These are phyloP conservation scores for Wickerhamomyces chaumierensis DNA, from an alignment of 805 yeast species.

Conservation along the genomic window DNA sequence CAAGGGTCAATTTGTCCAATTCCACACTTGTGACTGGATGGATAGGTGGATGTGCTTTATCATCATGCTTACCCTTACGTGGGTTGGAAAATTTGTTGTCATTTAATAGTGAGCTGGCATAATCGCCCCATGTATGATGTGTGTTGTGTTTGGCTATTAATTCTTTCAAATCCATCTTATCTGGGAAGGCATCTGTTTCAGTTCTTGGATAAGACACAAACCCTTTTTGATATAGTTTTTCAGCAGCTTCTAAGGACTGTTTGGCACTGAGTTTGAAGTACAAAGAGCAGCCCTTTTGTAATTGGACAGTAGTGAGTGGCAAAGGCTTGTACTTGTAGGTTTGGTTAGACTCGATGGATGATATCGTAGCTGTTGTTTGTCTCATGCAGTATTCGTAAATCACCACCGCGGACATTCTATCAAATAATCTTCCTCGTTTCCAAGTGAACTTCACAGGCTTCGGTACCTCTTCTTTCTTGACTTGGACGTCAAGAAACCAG, in stretches of 20 bases:
- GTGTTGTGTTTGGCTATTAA: conserved; percentile 51
- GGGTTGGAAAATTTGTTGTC: conserved; percentile 47
- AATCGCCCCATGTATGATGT: conserved; percentile 58
- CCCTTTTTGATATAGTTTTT: conserved; percentile 74
- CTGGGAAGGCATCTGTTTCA: conserved; percentile 84
- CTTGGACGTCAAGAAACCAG: conserved; percentile 58
- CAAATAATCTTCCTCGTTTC: conserved; percentile 65
- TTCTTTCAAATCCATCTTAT: conserved; percentile 54
- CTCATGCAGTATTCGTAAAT: conserved; percentile 60
- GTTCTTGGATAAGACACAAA: conserved; percentile 94
- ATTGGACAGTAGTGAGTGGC: conserved; percentile 88
- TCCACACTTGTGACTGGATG: conserved; percentile 62
- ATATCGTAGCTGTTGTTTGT: conserved; percentile 37
- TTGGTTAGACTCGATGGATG: conserved; percentile 42
- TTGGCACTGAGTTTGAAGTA: conserved; percentile 73
- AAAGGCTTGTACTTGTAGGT: conserved; percentile 73
- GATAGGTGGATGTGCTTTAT: conserved; percentile 97
- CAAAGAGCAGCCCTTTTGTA: conserved; percentile 78
- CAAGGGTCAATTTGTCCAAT: conserved; percentile 20
- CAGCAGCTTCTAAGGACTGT: conserved; percentile 67
- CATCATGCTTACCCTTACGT: conserved; percentile 73
- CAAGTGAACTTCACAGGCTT: conserved; percentile 43
- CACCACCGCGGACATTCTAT: conserved; percentile 49
- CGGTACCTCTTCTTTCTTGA: conserved; percentile 29
- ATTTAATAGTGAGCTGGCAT: conserved; percentile 38